Base-by-base conservation (phyloP, 2,329 filamentous ascomycete genomes). In the Colletotrichum caudatum region DNA sequence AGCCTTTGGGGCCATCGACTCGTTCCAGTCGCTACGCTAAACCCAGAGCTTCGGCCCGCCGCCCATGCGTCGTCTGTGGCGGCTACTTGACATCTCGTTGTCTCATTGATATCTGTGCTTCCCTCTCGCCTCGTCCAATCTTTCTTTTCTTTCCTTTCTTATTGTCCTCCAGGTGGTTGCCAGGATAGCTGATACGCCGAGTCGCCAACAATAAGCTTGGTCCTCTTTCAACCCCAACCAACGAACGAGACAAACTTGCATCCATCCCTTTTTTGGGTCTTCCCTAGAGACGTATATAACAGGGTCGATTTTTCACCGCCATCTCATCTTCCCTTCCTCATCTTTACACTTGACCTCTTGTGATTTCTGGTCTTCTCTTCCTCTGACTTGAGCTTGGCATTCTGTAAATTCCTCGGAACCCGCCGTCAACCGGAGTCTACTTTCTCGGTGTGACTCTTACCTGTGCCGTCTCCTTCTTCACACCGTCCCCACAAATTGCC, bases 31-130 rank as follows among this genome's bases (percentile, higher is more conserved):
- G 51, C 59, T 60, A n/a, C 65, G 65, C 69, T 69, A 69, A 61
- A 59, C 53, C 65, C 56, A 66, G 57, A 67, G 50, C 58, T 71
- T 46, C 69, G 66, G 65, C 69, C 69, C 69, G 59, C 35, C 69
- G 65, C 48, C 54, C 65, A 72, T 72, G 69, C 60, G 66, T 58
- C 60, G 66, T 58, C 65, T 60, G 69, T 50, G 60, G 66, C 69
- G 69, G 69, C 64, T 69, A 72, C 69, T 53, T 72, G 69, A 72
- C 69, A 72, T 72, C 48, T 72, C 59, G 69, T 64, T 72, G 69
- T 72, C 69, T 72, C 69, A 69, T 64, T 60, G 37, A 60, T 53
- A 72, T 64, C 65, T 64, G 59, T 72, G 65, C 69, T 69, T 64
- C 41, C 67, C 67, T 58, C 65, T 72, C 59, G 54, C 39, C 59